A percentile compares a stretch with the other conserved stretches of the same genome.
These are phyloP conservation scores for Extremus antarcticus DNA, from an alignment of 495 filamentous ascomycete genomes.

Conservation along the genomic window DNA sequence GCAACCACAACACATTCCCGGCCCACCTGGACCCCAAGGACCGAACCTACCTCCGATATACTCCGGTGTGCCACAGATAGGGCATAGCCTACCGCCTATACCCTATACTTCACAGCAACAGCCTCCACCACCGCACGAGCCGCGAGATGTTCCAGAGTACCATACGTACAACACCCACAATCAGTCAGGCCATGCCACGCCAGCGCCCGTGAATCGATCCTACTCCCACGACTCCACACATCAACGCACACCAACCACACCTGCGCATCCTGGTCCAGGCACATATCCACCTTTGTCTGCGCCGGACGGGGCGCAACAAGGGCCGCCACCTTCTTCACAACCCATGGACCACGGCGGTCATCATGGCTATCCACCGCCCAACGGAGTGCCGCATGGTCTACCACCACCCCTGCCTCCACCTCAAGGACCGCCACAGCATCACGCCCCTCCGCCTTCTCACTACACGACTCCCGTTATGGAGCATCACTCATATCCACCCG, in stretches of 20 bases:
- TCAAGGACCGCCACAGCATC: constrained; percentile 4
- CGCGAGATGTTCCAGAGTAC: constrained; percentile 3
- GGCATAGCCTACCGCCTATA: constrained; percentile 7
- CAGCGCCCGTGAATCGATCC: constrained; percentile 16
- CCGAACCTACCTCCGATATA: constrained; percentile 13
- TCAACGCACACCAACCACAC: constrained; percentile 18
- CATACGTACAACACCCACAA: constrained; percentile 8
- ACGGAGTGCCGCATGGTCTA: constrained; percentile 13
- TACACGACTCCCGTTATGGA: constrained; percentile 11
- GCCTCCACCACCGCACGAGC: background rate
- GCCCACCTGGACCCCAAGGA: background rate
- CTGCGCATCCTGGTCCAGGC: constrained; percentile 5
- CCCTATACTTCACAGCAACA: too few relatives aligned
- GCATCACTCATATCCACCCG: background rate
- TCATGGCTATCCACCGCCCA: constrained; percentile 11
- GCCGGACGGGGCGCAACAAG: constrained; percentile 8
- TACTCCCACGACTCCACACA: constrained; percentile 18
- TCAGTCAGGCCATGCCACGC: constrained; percentile 18
- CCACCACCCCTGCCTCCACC: constrained; percentile 3
- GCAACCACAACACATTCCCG: background rate
- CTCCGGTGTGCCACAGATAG: constrained; percentile 1
- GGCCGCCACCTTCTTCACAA: constrained; percentile 5
- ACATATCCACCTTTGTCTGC: constrained; percentile 4
- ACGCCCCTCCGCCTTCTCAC: constrained; percentile 6
- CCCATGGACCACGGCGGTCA: constrained; percentile 10